A percentile compares a stretch with the other conserved stretches of the same genome.
phyloP scores from a whole-genome alignment of 345 rosid species.

The Capsella bursapastoris region DNA sequence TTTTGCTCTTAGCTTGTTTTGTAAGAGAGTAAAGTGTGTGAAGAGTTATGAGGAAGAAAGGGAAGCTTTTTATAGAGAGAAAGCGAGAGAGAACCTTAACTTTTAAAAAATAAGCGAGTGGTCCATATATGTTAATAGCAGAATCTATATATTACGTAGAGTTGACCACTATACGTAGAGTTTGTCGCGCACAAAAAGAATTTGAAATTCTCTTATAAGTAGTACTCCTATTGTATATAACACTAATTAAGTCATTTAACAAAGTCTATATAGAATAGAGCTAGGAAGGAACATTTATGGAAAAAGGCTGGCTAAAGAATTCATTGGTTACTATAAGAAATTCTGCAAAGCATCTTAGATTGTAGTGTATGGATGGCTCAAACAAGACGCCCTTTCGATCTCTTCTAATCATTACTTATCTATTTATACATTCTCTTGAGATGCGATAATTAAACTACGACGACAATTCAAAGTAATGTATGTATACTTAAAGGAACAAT shows the following conservation, averaged over 20 bases:
- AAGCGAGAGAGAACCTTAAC: constrained; percentile 39
- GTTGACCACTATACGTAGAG: constrained; percentile 43
- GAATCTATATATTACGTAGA: constrained; percentile 32
- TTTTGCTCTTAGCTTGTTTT: not conserved
- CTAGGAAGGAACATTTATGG: constrained; percentile 23
- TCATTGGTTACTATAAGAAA: constrained; percentile 38
- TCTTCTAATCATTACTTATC: constrained; percentile 35
- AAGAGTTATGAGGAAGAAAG: constrained; percentile 38
- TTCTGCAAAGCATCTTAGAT: constrained; percentile 41
- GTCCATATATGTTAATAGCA: constrained; percentile 33
- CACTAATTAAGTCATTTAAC: constrained; percentile 1
- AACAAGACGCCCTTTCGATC: constrained; percentile 38
- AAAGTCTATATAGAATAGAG: not conserved
- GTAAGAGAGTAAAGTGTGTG: constrained; percentile 42
- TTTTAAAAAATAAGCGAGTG: constrained; percentile 34
- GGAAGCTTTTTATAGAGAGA: constrained; percentile 33
- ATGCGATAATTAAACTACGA: not conserved
- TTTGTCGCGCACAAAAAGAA: constrained; percentile 25
- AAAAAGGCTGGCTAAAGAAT: constrained; percentile 19
- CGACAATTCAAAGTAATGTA: not conserved
- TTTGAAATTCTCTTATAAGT: constrained; percentile 8
- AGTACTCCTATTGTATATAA: constrained; percentile 16
- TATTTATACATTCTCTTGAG: constrained; percentile 15
- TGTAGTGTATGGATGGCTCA: constrained; percentile 42
- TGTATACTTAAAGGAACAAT: not conserved